Conservation (phyloP, 2,329 filamentous ascomycete genomes). For the Fusarium tuaranense region DNA sequence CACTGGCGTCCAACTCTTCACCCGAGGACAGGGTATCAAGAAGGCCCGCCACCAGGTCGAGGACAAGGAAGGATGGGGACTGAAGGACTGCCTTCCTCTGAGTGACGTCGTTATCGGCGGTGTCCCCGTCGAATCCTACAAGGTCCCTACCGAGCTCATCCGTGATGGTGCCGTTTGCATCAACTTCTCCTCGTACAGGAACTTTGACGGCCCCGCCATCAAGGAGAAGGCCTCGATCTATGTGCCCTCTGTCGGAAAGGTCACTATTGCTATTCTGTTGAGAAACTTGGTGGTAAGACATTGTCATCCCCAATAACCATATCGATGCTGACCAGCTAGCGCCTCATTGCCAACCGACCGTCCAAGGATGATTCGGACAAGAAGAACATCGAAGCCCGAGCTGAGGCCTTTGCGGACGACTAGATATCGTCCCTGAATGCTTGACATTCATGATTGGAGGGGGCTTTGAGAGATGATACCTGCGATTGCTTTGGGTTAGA, state of each 20-base stretch:
- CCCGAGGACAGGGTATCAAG: conserved; percentile 86
- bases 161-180: conserved; percentile 96
- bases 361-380: conserved; percentile 52
- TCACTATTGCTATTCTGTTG: conserved; percentile 92
- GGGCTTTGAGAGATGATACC: neutral
- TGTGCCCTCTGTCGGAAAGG: conserved; percentile 96
- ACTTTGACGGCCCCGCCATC: conserved; percentile 85
- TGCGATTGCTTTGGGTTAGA: conserved; percentile 31
- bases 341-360: conserved; percentile 63
- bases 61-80: conserved; percentile 81
- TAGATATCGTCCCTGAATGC: conserved; percentile 28
- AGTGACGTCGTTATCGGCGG: conserved; percentile 97
- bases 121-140: conserved; percentile 88
- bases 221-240: conserved; percentile 98
- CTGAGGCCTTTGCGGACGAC: conserved; percentile 56
- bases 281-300: conserved; percentile 84
- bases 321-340: conserved; percentile 52
- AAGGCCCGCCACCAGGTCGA: conserved; percentile 88
- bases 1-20: conserved; percentile 91
- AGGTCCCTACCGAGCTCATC: conserved; percentile 86
- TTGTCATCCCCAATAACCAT: conserved; percentile 36
- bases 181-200: conserved; percentile 96
- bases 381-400: conserved; percentile 53
- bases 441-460: neutral
- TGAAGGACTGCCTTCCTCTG: conserved; percentile 85